Conservation (phyloP, 2,329 filamentous ascomycete species). For the Neopestalotiopsis rosae region DNA sequence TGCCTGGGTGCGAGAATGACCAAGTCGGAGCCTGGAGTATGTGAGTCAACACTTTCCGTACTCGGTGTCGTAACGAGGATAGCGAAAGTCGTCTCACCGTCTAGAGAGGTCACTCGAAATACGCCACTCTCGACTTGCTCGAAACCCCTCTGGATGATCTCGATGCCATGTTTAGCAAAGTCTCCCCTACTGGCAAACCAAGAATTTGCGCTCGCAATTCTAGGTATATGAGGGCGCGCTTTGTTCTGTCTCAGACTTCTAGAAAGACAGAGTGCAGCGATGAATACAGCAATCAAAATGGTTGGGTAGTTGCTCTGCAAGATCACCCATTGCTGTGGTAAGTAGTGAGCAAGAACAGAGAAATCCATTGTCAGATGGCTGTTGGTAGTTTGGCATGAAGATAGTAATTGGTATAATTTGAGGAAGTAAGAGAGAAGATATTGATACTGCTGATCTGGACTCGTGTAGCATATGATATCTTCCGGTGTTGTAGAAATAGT, state of each 20-base stretch:
- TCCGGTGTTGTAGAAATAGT: too few relatives aligned
- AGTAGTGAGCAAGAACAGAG: background rate
- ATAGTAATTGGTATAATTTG: too few relatives aligned
- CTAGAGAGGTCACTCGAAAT: background rate
- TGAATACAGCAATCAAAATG: background rate
- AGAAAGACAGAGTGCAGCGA: background rate
- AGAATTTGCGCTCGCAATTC: background rate
- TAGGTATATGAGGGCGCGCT: background rate
- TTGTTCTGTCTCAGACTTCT: background rate
- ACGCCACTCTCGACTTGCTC: background rate
- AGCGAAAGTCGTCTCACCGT: background rate
- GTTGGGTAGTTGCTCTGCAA: background rate
- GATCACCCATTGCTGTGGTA: background rate
- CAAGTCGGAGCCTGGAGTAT: background rate
- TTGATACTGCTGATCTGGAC: too few relatives aligned
- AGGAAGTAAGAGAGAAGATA: too few relatives aligned
- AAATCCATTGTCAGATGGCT: background rate
- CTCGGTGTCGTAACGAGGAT: background rate
- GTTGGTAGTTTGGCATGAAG: too few relatives aligned
- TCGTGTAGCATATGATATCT: too few relatives aligned
- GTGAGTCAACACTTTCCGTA: background rate
- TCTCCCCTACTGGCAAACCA: background rate
- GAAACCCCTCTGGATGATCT: background rate
- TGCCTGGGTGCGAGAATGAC: slow-evolving; percentile 5
- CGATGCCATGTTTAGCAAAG: background rate